phyloP scores from a whole-genome alignment of 192 early-diverging fungal genomes.

The Coemansia sp. region DNA sequence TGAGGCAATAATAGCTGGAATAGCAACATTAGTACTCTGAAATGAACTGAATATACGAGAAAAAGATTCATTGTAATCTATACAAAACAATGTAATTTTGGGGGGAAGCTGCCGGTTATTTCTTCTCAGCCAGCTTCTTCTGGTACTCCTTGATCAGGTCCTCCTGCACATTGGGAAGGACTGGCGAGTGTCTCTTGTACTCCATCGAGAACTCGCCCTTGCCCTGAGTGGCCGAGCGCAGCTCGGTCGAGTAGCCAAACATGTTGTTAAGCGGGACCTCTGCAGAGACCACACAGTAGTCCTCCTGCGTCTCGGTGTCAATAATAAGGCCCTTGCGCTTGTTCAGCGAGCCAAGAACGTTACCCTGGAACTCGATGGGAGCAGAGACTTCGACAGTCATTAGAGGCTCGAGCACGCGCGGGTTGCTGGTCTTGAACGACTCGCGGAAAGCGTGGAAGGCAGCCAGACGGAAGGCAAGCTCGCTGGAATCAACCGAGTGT shows the following conservation, averaged over 20 bases:
- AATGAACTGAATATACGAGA: too few relatives aligned
- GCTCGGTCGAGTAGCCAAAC: conserved; percentile 98
- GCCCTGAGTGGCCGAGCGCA: conserved; percentile 87
- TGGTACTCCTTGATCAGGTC: conserved; percentile 86
- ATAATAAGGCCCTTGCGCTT: conserved; percentile 95
- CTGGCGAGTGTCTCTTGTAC: conserved; percentile 84
- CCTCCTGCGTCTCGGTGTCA: conserved; percentile 90
- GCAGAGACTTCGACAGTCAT: conserved; percentile 92
- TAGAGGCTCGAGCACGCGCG: conserved; percentile 90
- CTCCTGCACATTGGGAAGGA: conserved; percentile 75
- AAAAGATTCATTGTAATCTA: not conserved
- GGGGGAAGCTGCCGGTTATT: conserved; percentile 9
- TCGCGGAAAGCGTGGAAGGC: conserved; percentile 87
- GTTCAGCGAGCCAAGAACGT: conserved; percentile 88
- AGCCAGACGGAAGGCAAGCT: conserved; percentile 93
- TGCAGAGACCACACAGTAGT: conserved; percentile 80
- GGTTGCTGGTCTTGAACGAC: conserved; percentile 75
- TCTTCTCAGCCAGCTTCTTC: conserved; percentile 60
- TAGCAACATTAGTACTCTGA: too few relatives aligned
- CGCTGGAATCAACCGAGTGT: conserved; percentile 93
- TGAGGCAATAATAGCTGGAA: too few relatives aligned
- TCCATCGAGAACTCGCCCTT: conserved; percentile 99
- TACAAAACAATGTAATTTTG: not conserved
- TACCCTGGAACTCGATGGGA: conserved; percentile 91
- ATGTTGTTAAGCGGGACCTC: conserved; percentile 97